Evolutionary conservation across 129 eudicot genomes (phyloP).

Genomic region (Deinandra increscens): DNA sequence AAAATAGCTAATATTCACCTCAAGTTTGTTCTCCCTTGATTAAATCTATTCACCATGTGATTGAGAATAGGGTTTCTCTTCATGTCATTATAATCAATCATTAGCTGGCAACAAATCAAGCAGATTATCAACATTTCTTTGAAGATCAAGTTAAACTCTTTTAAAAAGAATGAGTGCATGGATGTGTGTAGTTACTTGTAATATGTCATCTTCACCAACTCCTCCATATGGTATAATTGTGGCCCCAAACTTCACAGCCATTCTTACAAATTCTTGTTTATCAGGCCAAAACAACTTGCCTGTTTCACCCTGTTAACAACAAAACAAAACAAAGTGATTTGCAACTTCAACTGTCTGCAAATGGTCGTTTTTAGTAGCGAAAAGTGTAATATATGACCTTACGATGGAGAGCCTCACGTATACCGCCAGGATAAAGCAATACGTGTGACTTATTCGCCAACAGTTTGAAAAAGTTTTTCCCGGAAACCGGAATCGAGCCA

Average conservation of each 20-base stretch:
- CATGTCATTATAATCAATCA: conserved; percentile 30
- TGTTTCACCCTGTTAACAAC: conserved; percentile 33
- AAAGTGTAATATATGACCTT: conserved; percentile 24
- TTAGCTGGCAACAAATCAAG: conserved; percentile 18
- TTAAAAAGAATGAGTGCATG: neutral
- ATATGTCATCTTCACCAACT: conserved; percentile 39
- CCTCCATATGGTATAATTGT: conserved; percentile 36
- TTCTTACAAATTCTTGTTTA: conserved; percentile 38
- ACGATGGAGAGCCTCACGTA: conserved; percentile 33
- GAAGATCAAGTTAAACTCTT: neutral
- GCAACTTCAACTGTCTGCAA: neutral
- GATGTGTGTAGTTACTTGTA: conserved; percentile 29
- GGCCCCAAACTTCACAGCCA: conserved; percentile 39
- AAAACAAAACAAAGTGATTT: neutral
- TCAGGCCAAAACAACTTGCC: conserved; percentile 41
- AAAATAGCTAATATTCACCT: conserved; percentile 21
- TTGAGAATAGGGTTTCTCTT: conserved; percentile 26
- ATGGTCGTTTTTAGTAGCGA: no score
- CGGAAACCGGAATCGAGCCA: conserved; percentile 35
- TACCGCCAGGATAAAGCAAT: conserved; percentile 40
- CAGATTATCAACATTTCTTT: conserved; percentile 15
- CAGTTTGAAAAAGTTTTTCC: conserved; percentile 25
- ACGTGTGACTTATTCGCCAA: conserved; percentile 23
- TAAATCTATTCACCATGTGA: conserved; percentile 11
- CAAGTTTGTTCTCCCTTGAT: conserved; percentile 30